phyloP scores from a whole-genome alignment of 345 rosid species.

The Moringa oleifera region DNA sequence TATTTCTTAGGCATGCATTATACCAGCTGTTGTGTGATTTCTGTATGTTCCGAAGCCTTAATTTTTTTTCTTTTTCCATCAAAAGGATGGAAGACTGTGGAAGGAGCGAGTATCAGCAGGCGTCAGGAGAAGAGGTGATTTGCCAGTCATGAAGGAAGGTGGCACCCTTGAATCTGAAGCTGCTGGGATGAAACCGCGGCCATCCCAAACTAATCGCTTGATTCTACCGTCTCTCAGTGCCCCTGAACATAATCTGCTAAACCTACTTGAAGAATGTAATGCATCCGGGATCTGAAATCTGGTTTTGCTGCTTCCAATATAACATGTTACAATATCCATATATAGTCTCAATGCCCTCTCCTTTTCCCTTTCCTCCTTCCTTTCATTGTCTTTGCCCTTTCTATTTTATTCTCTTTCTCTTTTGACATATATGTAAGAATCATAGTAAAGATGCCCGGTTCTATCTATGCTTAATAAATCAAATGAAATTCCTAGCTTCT shows the following conservation, averaged over 20 bases:
- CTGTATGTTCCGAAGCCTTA: too few species aligned
- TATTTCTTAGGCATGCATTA: too few species aligned
- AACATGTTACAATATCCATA: slow-evolving; percentile 1
- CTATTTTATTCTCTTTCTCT: neutral
- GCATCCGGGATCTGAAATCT: slow-evolving; percentile 41
- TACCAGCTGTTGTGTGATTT: too few species aligned
- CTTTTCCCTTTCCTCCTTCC: neutral
- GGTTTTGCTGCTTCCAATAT: slow-evolving; percentile 6
- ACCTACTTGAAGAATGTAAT: slow-evolving; percentile 80
- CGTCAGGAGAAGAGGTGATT: slow-evolving; percentile 52
- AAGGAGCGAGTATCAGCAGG: slow-evolving; percentile 77
- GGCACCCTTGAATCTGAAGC: slow-evolving; percentile 42
- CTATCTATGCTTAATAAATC: slow-evolving; percentile 6
- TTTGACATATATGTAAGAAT: slow-evolving; percentile 2
- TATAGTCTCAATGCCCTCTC: neutral
- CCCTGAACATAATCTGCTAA: slow-evolving; percentile 76
- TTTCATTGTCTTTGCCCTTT: neutral
- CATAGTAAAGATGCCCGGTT: neutral
- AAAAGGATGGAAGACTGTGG: slow-evolving; percentile 93
- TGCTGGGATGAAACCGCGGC: slow-evolving; percentile 31
- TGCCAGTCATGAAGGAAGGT: slow-evolving; percentile 59
- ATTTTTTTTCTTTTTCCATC: slow-evolving; percentile 1
- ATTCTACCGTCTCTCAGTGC: slow-evolving; percentile 90
- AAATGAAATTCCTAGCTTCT: slow-evolving; percentile 5
- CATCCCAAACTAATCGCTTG: slow-evolving; percentile 34